Evolutionary conservation across 2,329 filamentous ascomycete genomes (phyloP).

Genomic region (Talaromyces sp.): DNA sequence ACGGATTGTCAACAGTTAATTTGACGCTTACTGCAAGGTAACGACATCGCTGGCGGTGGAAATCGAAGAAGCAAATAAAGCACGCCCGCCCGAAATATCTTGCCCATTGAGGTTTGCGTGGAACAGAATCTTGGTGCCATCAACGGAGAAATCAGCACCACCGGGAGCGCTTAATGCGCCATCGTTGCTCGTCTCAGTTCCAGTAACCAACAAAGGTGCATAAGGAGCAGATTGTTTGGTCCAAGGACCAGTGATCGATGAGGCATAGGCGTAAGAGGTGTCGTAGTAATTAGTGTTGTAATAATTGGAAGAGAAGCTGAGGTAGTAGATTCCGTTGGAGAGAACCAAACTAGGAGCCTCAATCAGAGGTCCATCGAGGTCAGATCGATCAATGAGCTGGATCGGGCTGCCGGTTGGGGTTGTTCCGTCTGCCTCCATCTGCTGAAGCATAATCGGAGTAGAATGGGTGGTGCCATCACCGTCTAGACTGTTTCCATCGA

Average conservation of each 20-base stretch:
- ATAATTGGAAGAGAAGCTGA: conserved; percentile 58
- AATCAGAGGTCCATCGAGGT: conserved; percentile 56
- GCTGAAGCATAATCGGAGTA: conserved; percentile 59
- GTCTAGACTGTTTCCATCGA: conserved; percentile 57
- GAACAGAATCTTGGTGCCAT: conserved; percentile 28
- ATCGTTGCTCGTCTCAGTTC: conserved; percentile 23
- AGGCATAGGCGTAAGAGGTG: conserved; percentile 53
- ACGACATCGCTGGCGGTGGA: conserved; percentile 7
- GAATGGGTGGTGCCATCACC: conserved; percentile 39
- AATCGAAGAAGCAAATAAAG: conserved; percentile 25
- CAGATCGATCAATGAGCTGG: conserved; percentile 57
- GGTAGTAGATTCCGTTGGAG: conserved; percentile 48
- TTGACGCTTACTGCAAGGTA: conserved; percentile 4
- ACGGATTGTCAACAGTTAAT: not conserved
- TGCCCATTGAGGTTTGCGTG: conserved; percentile 27
- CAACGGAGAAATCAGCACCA: conserved; percentile 28
- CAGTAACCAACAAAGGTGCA: conserved; percentile 28
- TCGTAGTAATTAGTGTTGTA: conserved; percentile 53
- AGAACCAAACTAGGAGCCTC: conserved; percentile 55
- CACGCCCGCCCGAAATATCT: conserved; percentile 21
- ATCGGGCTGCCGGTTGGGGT: conserved; percentile 48
- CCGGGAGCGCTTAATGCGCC: conserved; percentile 30
- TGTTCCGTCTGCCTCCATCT: conserved; percentile 49
- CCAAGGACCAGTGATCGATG: conserved; percentile 28
- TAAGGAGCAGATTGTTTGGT: conserved; percentile 24